Evolutionary conservation across 1,284 basidiomycete species (phyloP).

Genomic region (Ustilago trichophora): DNA sequence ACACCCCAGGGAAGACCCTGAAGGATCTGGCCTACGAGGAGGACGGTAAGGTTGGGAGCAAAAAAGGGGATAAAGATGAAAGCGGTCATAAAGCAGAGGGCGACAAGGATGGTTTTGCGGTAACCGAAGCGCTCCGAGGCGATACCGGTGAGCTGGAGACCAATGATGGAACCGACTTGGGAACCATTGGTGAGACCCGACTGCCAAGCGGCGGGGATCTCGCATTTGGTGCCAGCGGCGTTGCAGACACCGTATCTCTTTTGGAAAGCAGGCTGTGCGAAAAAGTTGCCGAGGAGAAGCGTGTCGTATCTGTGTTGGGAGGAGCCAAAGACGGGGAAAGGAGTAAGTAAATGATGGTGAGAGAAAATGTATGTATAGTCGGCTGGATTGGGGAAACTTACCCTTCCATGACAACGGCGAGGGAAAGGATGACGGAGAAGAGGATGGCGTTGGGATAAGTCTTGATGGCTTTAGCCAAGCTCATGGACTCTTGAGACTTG

Average conservation of each 20-base stretch:
- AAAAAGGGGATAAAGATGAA: constrained; percentile 68
- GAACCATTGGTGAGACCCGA: constrained; percentile 62
- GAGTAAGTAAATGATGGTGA: not conserved
- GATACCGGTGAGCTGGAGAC: constrained; percentile 67
- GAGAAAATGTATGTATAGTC: no score
- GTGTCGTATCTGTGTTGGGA: no score
- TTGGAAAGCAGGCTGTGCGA: constrained; percentile 67
- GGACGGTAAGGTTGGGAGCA: constrained; percentile 66
- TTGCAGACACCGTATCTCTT: constrained; percentile 61
- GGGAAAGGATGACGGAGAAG: constrained; percentile 68
- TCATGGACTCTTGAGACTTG: constrained; percentile 66
- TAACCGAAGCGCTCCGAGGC: constrained; percentile 68
- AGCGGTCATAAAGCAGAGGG: constrained; percentile 62
- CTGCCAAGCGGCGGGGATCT: constrained; percentile 69
- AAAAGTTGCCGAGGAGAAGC: constrained; percentile 63
- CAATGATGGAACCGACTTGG: constrained; percentile 65
- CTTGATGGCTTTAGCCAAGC: constrained; percentile 66
- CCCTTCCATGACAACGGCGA: constrained; percentile 70
- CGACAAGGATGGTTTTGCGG: constrained; percentile 63
- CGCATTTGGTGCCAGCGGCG: constrained; percentile 63
- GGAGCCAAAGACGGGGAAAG: no score
- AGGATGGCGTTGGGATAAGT: constrained; percentile 69
- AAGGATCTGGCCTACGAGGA: constrained; percentile 67
- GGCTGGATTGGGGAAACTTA: no score
- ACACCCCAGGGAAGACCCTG: constrained; percentile 69